phyloP scores from a whole-genome alignment of 1,139 yeast genomes.

The Pichia sp. region DNA sequence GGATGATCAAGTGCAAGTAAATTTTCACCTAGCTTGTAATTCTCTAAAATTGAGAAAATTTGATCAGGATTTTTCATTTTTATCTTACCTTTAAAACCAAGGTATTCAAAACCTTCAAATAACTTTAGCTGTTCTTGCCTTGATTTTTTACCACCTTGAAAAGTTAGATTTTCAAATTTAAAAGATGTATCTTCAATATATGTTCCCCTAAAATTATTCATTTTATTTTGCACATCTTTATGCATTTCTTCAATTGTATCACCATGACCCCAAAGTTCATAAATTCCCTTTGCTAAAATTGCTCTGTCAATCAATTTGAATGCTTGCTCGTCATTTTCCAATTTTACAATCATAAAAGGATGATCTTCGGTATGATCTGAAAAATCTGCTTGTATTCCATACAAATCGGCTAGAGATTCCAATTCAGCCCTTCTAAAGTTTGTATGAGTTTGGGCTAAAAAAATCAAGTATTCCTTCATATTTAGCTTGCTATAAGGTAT shows the following conservation, averaged over 20 bases:
- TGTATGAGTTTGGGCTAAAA: constrained; percentile 79
- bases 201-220: constrained; percentile 24
- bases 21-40: constrained; percentile 42
- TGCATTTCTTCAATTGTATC: constrained; percentile 50
- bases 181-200: constrained; percentile 44
- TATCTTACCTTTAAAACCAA: constrained; percentile 72
- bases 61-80: constrained; percentile 73
- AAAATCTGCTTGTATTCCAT: constrained; percentile 52
- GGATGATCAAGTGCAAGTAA: constrained; percentile 44
- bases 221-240: constrained; percentile 35
- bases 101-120: constrained; percentile 65
- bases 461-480: constrained; percentile 59
- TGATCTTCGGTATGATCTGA: constrained; percentile 46
- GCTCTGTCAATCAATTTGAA: constrained; percentile 55
- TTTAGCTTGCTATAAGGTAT: no score
- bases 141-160: constrained; percentile 51
- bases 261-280: constrained; percentile 83
- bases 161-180: constrained; percentile 76
- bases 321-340: constrained; percentile 65
- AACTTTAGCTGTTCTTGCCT: constrained; percentile 48
- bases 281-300: constrained; percentile 65
- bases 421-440: constrained; percentile 76
- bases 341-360: constrained; percentile 67
- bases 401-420: constrained; percentile 69
- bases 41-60: constrained; percentile 65